phyloP scores from a whole-genome alignment of 192 early-diverging fungal species.

The Backusella tuberculispora region DNA sequence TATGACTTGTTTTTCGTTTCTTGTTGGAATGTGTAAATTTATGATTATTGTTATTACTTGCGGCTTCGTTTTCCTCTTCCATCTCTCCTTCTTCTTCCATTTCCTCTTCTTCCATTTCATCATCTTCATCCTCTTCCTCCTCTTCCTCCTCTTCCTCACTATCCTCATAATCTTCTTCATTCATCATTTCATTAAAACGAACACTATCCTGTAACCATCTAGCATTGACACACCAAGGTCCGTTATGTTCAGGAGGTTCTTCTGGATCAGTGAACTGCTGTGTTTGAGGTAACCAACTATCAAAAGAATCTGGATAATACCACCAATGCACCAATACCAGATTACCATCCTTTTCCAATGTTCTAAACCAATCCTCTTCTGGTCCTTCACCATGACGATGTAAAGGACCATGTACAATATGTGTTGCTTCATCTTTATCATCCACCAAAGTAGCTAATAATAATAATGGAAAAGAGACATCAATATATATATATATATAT shows the following conservation, averaged over 20 bases:
- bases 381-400: constrained; percentile 46
- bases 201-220: constrained; percentile 80
- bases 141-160: constrained; percentile 13
- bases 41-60: neutral
- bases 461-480: neutral
- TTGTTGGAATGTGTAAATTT: neutral
- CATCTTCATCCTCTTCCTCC: constrained; percentile 4
- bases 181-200: constrained; percentile 81
- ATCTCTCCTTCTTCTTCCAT: neutral
- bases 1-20: neutral
- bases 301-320: constrained; percentile 84
- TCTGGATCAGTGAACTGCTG: constrained; percentile 67
- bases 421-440: constrained; percentile 41
- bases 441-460: constrained; percentile 37
- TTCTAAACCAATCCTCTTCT: constrained; percentile 65
- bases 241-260: constrained; percentile 61
- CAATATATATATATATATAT: too few species aligned
- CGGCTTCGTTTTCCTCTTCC: constrained; percentile 18
- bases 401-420: constrained; percentile 50
- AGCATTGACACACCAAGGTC: constrained; percentile 69
- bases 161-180: constrained; percentile 85
- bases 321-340: constrained; percentile 78
- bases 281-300: constrained; percentile 69
- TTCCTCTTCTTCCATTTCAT: constrained; percentile 11
- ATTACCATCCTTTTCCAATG: constrained; percentile 59